phyloP scores from a whole-genome alignment of 2,329 filamentous ascomycete species.

The Xylaria sp. region DNA sequence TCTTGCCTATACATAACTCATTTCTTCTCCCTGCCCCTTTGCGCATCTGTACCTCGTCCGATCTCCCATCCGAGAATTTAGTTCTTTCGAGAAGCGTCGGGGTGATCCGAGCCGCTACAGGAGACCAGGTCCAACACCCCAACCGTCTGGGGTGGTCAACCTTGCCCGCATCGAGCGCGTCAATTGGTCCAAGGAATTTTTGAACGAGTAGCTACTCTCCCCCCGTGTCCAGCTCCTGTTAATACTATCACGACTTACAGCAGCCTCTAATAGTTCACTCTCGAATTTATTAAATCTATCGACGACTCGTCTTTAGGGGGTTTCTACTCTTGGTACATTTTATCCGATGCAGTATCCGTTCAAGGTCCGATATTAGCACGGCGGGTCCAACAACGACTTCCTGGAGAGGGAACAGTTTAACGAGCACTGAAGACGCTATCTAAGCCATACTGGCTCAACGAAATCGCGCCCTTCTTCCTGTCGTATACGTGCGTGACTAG shows the following conservation, averaged over 20 bases:
- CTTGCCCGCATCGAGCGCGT: constrained; percentile 39
- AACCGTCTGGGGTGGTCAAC: constrained; percentile 41
- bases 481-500: constrained; percentile 36
- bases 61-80: constrained; percentile 41
- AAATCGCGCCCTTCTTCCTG: constrained; percentile 3
- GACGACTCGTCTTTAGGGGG: background rate
- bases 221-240: constrained; percentile 18
- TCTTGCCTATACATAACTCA: constrained; percentile 40
- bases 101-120: constrained; percentile 41
- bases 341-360: background rate
- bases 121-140: constrained; percentile 38
- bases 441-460: constrained; percentile 7
- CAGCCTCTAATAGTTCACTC: constrained; percentile 8
- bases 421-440: constrained; percentile 21
- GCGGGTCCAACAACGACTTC: constrained; percentile 6
- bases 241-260: constrained; percentile 16
- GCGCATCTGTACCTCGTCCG: constrained; percentile 37
- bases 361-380: constrained; percentile 13
- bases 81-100: constrained; percentile 41
- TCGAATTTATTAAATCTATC: constrained; percentile 10
- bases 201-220: constrained; percentile 39
- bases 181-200: constrained; percentile 42
- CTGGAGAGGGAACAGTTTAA: constrained; percentile 17
- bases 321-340: background rate
- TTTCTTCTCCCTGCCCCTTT: constrained; percentile 40